Conservation (phyloP, 805 yeast genomes). For the Ogataea paraovalis region DNA sequence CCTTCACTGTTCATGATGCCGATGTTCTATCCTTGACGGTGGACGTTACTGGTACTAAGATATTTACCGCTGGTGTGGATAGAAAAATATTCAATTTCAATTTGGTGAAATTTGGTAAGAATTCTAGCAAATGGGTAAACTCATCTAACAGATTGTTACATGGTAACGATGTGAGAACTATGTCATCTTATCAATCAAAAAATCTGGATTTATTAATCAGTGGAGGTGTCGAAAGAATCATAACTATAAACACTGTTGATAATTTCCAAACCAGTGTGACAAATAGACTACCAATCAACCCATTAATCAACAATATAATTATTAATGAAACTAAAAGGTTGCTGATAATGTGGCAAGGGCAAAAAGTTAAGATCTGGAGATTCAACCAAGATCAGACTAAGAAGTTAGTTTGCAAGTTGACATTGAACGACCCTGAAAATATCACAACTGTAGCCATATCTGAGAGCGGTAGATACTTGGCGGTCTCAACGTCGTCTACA, state of each 20-base stretch:
- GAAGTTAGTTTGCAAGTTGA: constrained; percentile 61
- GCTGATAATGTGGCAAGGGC: constrained; percentile 78
- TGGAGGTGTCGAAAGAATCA: constrained; percentile 77
- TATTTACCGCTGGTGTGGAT: constrained; percentile 92
- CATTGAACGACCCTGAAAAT: constrained; percentile 73
- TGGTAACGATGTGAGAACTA: constrained; percentile 78
- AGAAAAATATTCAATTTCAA: constrained; percentile 78
- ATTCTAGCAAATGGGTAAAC: constrained; percentile 63
- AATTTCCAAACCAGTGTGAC: constrained; percentile 71
- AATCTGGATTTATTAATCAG: constrained; percentile 66
- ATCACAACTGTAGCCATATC: constrained; percentile 66
- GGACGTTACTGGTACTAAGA: constrained; percentile 54
- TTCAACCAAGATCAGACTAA: constrained; percentile 38
- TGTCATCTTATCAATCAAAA: constrained; percentile 66
- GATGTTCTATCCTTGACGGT: constrained; percentile 75
- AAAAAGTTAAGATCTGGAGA: constrained; percentile 77
- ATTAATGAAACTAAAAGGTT: constrained; percentile 45
- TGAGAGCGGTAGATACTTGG: constrained; percentile 58
- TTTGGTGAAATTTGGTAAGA: constrained; percentile 38
- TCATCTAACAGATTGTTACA: constrained; percentile 76
- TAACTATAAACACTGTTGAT: constrained; percentile 61
- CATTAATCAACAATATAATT: constrained; percentile 24
- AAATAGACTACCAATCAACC: constrained; percentile 57
- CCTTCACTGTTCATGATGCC: constrained; percentile 82
- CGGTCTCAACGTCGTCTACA: constrained; percentile 65